A percentile compares a stretch with the other conserved stretches of the same genome.
These are phyloP conservation scores for Mycena rosella DNA, from an alignment of 768 basidiomycete species.

Conservation along the genomic window DNA sequence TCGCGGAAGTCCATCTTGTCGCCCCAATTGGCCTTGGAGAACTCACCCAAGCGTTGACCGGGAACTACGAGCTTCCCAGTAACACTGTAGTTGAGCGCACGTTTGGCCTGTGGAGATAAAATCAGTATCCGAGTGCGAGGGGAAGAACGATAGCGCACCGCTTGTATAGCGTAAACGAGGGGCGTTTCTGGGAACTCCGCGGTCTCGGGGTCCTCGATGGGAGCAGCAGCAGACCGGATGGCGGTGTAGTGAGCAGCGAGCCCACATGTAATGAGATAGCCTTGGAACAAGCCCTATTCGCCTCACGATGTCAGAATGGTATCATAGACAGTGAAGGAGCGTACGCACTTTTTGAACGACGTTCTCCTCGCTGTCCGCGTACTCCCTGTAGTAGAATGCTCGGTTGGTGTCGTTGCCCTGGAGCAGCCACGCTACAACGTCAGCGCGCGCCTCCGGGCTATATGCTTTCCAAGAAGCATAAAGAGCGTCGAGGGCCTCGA, in stretches of 20 bases:
- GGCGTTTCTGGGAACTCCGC: neutral
- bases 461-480: neutral
- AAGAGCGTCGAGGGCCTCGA: neutral
- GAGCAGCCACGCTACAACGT: neutral
- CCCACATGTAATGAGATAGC: neutral
- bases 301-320: neutral
- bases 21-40: constrained; percentile 11
- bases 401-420: neutral
- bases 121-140: neutral
- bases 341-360: neutral
- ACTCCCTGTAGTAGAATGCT: neutral
- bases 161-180: constrained; percentile 6
- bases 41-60: neutral
- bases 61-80: neutral
- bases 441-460: neutral
- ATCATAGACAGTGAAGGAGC: neutral
- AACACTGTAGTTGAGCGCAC: neutral
- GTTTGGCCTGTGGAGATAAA: neutral
- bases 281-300: neutral
- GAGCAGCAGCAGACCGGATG: neutral
- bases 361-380: neutral
- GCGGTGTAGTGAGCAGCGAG: neutral
- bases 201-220: neutral
- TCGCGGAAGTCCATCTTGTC: neutral
- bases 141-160: neutral